Evolutionary conservation across 169 alveolate species (phyloP), one percentile per base, ranked within the genome.

Genomic region (Plasmodium cynomolgi): DNA sequence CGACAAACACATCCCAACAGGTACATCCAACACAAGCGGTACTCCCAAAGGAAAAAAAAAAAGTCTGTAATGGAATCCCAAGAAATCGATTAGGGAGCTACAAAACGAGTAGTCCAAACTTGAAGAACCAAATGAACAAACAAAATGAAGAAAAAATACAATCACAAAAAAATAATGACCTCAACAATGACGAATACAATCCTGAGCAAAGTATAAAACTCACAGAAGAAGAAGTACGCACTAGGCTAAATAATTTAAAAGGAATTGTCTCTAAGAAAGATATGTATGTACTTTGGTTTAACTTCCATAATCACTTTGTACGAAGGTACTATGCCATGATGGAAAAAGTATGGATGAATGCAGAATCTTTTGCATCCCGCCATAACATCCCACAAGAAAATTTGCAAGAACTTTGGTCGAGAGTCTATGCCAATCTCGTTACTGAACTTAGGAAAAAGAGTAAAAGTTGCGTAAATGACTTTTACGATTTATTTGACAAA

Each of bases 251-350:
- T 29, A 54, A 50, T 15, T 83, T 83, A 83, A 29, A 56, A 2
- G 81, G 41, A 20, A 6, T 1, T 33, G 81, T 83, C 13, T 31
- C 23, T 7, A 83, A 62, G 29, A 62, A 83, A 58, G 44, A 83
- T 5, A 62, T 83, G 91, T 83, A 58, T n/a, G 26, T 44, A 26
- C 50, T 83, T n/a, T 83, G 91, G 91, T 83, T 31, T 83, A 83
- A 83, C 72, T 23, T 33, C 20, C 62, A 56, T 62, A 83, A 62
- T 83, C 9, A 15, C 29, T 39, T 0, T 62, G 37, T 56, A 7
- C 68, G 37, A 33, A 83, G 31, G 7, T 83, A 58, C 41, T 58
- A 83, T 58, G 56, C 23, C 34, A 83, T 83, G 91, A 58, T 83
- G 37, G 44, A 58, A 3, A 17, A 34, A 5, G 11, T 83, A 62